These are phyloP conservation scores for Colletotrichum filicis DNA, from an alignment of 2,329 filamentous ascomycete genomes.

Conservation along the genomic window DNA sequence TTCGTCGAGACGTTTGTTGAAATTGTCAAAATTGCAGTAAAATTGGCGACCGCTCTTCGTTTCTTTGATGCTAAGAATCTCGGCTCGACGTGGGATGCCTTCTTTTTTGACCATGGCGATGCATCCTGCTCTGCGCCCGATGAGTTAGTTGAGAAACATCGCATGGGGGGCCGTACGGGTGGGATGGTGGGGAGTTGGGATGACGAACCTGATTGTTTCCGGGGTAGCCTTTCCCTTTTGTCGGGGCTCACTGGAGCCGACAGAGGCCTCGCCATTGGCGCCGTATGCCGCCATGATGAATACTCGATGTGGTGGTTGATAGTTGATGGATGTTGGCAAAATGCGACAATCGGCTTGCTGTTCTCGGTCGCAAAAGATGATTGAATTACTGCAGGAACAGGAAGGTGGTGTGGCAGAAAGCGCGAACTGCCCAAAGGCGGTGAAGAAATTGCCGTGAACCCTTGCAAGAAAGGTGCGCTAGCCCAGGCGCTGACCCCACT, in stretches of 20 bases:
- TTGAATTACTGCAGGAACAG: neutral
- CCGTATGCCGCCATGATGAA: constrained; percentile 66
- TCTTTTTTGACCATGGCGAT: constrained; percentile 75
- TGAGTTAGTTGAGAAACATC: neutral
- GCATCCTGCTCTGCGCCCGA: constrained; percentile 58
- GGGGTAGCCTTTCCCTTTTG: constrained; percentile 87
- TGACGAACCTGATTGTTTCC: constrained; percentile 79
- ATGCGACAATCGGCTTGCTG: neutral
- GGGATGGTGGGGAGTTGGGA: neutral
- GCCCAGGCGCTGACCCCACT: neutral
- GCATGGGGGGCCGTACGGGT: neutral
- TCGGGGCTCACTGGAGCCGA: constrained; percentile 67
- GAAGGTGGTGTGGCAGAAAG: constrained; percentile 34
- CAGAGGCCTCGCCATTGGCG: constrained; percentile 61
- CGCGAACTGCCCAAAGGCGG: constrained; percentile 21
- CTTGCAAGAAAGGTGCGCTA: neutral
- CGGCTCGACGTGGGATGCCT: constrained; percentile 87
- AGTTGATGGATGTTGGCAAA: constrained; percentile 13
- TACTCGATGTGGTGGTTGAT: constrained; percentile 11
- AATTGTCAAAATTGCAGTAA: constrained; percentile 98
- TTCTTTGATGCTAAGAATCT: constrained; percentile 94
- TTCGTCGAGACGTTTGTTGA: constrained; percentile 89
- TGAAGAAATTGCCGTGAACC: constrained; percentile 19
- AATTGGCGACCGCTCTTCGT: constrained; percentile 89
- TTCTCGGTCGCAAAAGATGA: constrained; percentile 4